These are phyloP conservation scores for Fusarium sarcochroum DNA, from an alignment of 2,329 filamentous ascomycete genomes.

Conservation along the genomic window DNA sequence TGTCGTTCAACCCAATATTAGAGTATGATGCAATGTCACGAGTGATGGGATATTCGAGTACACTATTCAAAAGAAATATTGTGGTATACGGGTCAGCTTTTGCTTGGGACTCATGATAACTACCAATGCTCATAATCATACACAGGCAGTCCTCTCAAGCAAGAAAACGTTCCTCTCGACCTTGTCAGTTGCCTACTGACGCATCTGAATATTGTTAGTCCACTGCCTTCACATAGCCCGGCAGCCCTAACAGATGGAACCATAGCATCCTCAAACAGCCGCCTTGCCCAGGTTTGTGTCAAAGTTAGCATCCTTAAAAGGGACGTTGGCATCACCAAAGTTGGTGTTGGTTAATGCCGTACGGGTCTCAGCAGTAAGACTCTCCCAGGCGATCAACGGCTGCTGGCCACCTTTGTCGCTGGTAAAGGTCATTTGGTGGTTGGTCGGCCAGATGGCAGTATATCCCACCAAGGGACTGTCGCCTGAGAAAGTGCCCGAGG, in stretches of 20 bases:
- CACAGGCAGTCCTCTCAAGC: neutral
- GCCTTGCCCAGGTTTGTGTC: conserved; percentile 42
- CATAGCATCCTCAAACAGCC: conserved; percentile 11
- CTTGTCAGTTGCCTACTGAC: neutral
- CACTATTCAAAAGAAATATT: neutral
- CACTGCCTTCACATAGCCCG: neutral
- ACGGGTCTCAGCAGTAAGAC: conserved; percentile 53
- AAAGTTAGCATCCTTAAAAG: conserved; percentile 56
- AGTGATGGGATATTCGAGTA: neutral
- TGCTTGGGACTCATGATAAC: neutral
- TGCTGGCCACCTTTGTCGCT: conserved; percentile 55
- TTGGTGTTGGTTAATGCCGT: conserved; percentile 57
- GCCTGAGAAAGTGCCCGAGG: conserved; percentile 45
- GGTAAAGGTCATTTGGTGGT: conserved; percentile 58
- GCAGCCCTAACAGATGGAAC: neutral
- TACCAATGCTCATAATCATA: neutral
- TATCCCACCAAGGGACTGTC: conserved; percentile 53
- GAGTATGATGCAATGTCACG: conserved; percentile 10
- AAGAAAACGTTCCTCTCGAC: no score
- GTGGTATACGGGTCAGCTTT: neutral
- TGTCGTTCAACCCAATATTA: neutral
- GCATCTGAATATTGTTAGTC: neutral
- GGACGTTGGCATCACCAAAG: conserved; percentile 60
- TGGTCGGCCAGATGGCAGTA: conserved; percentile 48
- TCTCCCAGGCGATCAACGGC: conserved; percentile 62